Conservation (phyloP, 2,329 filamentous ascomycete genomes). For the Fusarium duplospermum region DNA sequence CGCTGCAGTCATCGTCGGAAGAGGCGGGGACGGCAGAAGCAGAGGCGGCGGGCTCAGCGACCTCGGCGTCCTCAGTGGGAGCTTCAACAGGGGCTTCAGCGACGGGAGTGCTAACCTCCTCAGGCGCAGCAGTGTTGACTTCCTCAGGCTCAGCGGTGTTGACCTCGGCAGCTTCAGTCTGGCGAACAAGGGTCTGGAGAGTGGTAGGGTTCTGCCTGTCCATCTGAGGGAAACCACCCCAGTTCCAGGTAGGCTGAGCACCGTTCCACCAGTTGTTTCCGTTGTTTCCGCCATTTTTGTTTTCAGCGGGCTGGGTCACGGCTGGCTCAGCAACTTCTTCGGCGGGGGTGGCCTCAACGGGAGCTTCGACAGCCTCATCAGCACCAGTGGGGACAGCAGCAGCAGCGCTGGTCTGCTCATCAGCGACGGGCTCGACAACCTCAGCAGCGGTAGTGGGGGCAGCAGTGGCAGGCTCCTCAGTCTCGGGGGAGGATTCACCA, state of each 20-base stretch:
- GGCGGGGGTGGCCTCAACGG: not conserved
- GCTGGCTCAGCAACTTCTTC: not conserved
- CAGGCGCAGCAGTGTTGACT: not conserved
- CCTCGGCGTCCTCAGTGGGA: not conserved
- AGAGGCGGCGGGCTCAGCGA: not conserved
- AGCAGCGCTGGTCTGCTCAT: not conserved
- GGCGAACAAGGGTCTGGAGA: slow-evolving; percentile 3
- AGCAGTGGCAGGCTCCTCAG: not conserved
- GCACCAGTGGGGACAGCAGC: not conserved
- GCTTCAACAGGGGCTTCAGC: not conserved
- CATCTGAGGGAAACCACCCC: not conserved
- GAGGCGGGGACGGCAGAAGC: not conserved
- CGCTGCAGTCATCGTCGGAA: slow-evolving; percentile 23
- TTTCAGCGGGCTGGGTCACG: not conserved
- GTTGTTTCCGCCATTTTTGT: not conserved
- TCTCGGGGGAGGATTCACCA: not conserved
- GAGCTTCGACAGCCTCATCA: not conserved
- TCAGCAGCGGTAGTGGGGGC: not conserved
- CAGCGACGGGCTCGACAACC: not conserved
- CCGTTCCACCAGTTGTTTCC: not conserved
- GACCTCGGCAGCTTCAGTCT: not conserved
- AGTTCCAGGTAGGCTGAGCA: not conserved
- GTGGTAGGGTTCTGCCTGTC: not conserved
- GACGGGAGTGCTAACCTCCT: not conserved
- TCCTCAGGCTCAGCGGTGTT: not conserved